phyloP scores from a whole-genome alignment of 2,329 filamentous ascomycete species.

The Diaporthe sp. region DNA sequence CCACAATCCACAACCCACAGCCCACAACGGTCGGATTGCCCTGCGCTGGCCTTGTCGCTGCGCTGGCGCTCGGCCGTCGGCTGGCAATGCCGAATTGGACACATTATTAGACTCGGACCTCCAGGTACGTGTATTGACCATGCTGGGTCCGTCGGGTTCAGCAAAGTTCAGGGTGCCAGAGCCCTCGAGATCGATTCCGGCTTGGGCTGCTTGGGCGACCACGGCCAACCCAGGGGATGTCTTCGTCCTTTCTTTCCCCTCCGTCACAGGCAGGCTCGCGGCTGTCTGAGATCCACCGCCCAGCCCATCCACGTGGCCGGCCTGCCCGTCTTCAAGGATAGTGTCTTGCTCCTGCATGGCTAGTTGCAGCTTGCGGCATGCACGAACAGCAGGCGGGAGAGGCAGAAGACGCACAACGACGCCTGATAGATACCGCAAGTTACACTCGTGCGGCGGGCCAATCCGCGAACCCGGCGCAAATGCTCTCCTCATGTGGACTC shows the following conservation, averaged over 20 bases:
- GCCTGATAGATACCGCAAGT: neutral
- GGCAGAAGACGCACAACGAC: neutral
- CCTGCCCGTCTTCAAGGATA: slow-evolving; percentile 30
- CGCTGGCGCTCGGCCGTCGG: slow-evolving; percentile 28
- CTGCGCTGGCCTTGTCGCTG: neutral
- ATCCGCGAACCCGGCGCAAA: slow-evolving; percentile 18
- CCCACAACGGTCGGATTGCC: slow-evolving; percentile 6
- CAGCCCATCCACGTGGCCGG: slow-evolving; percentile 31
- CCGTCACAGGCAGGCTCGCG: slow-evolving; percentile 23
- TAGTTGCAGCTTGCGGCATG: slow-evolving; percentile 27
- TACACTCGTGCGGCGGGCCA: slow-evolving; percentile 3
- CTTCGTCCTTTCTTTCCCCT: slow-evolving; percentile 1
- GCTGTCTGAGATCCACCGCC: slow-evolving; percentile 25
- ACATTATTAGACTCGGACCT: slow-evolving; percentile 15
- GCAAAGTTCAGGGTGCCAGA: slow-evolving; percentile 21
- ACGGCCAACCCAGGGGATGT: neutral
- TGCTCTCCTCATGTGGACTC: neutral
- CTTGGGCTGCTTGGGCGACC: slow-evolving; percentile 1
- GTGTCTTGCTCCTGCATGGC: slow-evolving; percentile 35
- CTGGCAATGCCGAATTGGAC: slow-evolving; percentile 19
- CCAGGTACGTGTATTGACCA: slow-evolving; percentile 11
- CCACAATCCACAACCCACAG: neutral
- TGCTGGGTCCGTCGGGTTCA: slow-evolving; percentile 7
- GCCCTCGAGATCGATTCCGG: slow-evolving; percentile 19
- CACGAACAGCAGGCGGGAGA: slow-evolving; percentile 1